These are phyloP conservation scores for Bassia scoparia DNA, from an alignment of 148 eudicot genomes.

Conservation along the genomic window DNA sequence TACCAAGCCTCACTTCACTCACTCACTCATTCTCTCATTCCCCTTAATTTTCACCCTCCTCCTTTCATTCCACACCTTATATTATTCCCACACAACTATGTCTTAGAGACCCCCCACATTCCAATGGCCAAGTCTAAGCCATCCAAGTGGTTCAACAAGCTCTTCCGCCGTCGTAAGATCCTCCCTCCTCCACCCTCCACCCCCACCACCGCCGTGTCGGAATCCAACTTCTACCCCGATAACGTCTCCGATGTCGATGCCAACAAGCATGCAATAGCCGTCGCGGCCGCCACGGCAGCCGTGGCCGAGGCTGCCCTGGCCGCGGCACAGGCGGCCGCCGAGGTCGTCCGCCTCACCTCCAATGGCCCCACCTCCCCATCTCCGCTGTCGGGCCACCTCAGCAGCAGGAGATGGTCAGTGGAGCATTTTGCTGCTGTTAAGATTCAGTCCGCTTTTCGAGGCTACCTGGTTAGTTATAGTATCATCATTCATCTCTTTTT, in stretches of 20 bases:
- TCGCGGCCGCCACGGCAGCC: slow-evolving; percentile 87
- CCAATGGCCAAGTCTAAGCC: slow-evolving; percentile 24
- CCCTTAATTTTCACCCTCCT: background rate
- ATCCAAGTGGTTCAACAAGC: slow-evolving; percentile 34
- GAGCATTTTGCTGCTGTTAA: slow-evolving; percentile 58
- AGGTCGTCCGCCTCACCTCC: slow-evolving; percentile 70
- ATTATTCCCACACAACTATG: background rate
- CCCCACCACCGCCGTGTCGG: background rate
- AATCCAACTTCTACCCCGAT: background rate
- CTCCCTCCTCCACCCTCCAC: background rate
- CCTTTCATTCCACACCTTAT: background rate
- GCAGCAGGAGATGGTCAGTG: slow-evolving; percentile 36
- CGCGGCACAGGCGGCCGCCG: slow-evolving; percentile 91
- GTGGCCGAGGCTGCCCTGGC: slow-evolving; percentile 91
- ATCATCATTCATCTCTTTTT: background rate
- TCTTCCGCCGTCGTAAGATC: slow-evolving; percentile 26
- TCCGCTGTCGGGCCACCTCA: slow-evolving; percentile 23
- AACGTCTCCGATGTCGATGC: slow-evolving; percentile 29
- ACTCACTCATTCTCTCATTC: background rate
- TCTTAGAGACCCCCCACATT: background rate
- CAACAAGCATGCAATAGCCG: slow-evolving; percentile 83
- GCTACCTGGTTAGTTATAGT: slow-evolving; percentile 68
- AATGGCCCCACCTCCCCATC: slow-evolving; percentile 11
- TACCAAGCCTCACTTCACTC: slow-evolving; percentile 18
- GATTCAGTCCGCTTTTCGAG: slow-evolving; percentile 93